Evolutionary conservation across 225 moss, liverwort and hornwort species (phyloP).

Genomic region (Pseudoscleropodium purum): DNA sequence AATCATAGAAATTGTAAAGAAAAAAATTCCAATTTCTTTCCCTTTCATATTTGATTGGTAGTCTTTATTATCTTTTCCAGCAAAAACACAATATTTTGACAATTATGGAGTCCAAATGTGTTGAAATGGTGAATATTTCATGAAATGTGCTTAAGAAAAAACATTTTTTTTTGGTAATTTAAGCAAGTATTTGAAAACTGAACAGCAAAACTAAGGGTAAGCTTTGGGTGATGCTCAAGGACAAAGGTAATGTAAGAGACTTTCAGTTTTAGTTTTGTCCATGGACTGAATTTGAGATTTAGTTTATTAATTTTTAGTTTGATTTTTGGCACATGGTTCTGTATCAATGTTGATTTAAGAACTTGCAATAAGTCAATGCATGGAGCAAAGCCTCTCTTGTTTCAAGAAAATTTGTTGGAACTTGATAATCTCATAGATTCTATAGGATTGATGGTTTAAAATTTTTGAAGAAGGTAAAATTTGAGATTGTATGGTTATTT

Average conservation of each 20-base stretch:
- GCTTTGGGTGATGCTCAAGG: not conserved
- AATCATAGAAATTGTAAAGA: not conserved
- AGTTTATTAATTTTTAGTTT: too few species aligned
- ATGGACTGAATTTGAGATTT: too few species aligned
- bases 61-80: not conserved
- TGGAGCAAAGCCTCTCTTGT: too few species aligned
- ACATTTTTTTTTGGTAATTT: not conserved
- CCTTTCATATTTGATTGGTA: not conserved
- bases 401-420: too few species aligned
- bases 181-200: not conserved
- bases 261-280: too few species aligned
- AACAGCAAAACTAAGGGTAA: not conserved
- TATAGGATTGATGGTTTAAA: too few species aligned
- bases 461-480: too few species aligned
- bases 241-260: not conserved
- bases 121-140: not conserved
- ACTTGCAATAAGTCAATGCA: too few species aligned
- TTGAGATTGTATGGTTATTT: too few species aligned
- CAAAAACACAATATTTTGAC: not conserved
- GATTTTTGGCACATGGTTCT: too few species aligned
- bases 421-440: too few species aligned
- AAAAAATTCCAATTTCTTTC: not conserved
- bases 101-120: not conserved
- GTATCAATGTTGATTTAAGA: too few species aligned
- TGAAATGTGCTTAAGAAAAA: not conserved